Base-by-base conservation (phyloP, 257 asterid species). In the Linaria vulgaris region DNA sequence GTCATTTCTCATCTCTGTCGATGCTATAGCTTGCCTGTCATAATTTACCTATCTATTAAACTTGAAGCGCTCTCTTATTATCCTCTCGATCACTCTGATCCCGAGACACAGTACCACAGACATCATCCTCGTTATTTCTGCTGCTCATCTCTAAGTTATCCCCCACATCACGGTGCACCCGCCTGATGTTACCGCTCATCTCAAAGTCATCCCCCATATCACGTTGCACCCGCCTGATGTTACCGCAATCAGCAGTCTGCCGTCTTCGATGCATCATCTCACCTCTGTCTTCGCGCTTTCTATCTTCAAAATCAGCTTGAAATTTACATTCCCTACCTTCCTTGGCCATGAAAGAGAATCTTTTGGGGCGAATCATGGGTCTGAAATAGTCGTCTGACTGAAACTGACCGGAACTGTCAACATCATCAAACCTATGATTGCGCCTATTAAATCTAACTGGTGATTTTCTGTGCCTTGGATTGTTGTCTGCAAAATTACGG, bases 381-480 rank as follows among this genome's bases (percentile, higher is more conserved):
- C 85, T 73, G 44, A 71, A 73, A 58, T 74, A 52, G 44, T 79
- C 80, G 3, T 84, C 88, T n/a, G 78, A 69, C 69, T 82, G 83
- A 50, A 68, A 48, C 27, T 74, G 73, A 24, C 88, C 84, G 3
- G 77, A 66, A 19, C 81, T 56, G 53, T 78, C 77, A 49, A 23
- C 53, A 19, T 67, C 50, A 72, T 81, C 84, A 30, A 78, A 75
- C 70, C 83, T 80, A 21, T 74, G 84, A 66, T 37, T 46, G 47
- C 71, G 75, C 74, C 80, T 80, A 1, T 77, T 79, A 52, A 41
- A 58, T 62, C 84, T 79, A 16, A 69, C 74, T 0, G 94, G 91
- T 31, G 90, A 80, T 74, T 91, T 80, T 59, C 85, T 67, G 16
- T 72, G 79, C 70, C 87, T 78, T 14, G 61, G 20, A 57, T 78